Percentiles rank a stretch among this genome's conserved stretches.
Evolutionary conservation across 306 rosid species (phyloP).

Genomic region (Calophaca sinica): DNA sequence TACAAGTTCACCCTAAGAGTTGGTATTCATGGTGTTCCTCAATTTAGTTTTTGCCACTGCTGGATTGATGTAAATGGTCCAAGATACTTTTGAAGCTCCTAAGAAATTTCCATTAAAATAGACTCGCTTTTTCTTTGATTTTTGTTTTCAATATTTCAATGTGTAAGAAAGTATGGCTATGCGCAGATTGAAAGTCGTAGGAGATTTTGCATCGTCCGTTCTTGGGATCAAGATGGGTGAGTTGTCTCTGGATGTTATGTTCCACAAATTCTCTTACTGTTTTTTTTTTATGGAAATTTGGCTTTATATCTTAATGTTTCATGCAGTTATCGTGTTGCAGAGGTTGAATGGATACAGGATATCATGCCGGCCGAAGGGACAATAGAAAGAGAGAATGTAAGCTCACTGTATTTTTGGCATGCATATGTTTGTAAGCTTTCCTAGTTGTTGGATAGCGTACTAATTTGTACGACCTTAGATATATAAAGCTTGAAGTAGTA

Average conservation of each 20-base stretch:
- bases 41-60: background rate
- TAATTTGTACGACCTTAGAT: slow-evolving; percentile 6
- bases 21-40: slow-evolving; percentile 6
- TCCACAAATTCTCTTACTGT: slow-evolving; percentile 28
- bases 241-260: slow-evolving; percentile 46
- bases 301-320: slow-evolving; percentile 43
- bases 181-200: slow-evolving; percentile 92
- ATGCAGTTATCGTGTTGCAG: slow-evolving; percentile 91
- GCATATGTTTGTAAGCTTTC: slow-evolving; percentile 19
- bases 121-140: background rate
- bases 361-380: slow-evolving; percentile 72
- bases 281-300: slow-evolving; percentile 31
- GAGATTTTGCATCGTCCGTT: slow-evolving; percentile 72
- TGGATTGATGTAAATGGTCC: slow-evolving; percentile 26
- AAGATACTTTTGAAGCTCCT: slow-evolving; percentile 27
- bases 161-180: slow-evolving; percentile 27
- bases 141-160: background rate
- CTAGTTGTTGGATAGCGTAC: slow-evolving; percentile 5
- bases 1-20: slow-evolving; percentile 23
- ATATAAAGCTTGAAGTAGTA: slow-evolving; percentile 22
- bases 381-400: slow-evolving; percentile 73
- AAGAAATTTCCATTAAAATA: slow-evolving; percentile 20
- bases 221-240: slow-evolving; percentile 97
- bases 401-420: slow-evolving; percentile 48
- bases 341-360: slow-evolving; percentile 90